Percentiles rank a stretch among this genome's conserved stretches.
Evolutionary conservation across 495 filamentous ascomycete genomes (phyloP).

Genomic region (Aspergillus coremiiformis): DNA sequence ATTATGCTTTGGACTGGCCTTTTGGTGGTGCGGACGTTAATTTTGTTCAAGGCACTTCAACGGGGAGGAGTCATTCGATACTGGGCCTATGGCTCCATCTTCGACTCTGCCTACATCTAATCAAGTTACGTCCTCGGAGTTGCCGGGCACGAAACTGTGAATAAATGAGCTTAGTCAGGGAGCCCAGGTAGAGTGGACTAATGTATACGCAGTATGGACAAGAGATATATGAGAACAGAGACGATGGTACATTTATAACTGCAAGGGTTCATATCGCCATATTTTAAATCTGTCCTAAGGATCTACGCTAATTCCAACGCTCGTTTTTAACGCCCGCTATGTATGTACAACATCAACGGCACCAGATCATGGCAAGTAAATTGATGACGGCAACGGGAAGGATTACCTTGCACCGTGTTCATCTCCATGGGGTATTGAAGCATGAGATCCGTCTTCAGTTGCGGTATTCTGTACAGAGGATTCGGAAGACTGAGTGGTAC

Average conservation of each 20-base stretch:
- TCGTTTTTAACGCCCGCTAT: neutral
- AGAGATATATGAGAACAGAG: neutral
- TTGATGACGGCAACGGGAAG: neutral
- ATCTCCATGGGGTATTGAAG: conserved; percentile 10
- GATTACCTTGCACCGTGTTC: conserved; percentile 1
- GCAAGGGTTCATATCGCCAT: neutral
- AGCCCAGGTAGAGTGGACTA: neutral
- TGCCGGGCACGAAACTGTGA: conserved; percentile 12
- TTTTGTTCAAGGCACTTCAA: conserved; percentile 54
- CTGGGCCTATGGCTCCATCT: conserved; percentile 31
- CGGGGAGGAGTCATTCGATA: conserved; percentile 65
- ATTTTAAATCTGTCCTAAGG: neutral
- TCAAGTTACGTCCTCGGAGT: neutral
- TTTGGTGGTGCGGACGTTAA: conserved; percentile 7
- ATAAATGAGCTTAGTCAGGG: neutral
- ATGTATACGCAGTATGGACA: neutral
- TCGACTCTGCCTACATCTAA: conserved; percentile 7
- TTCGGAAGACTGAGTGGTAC: neutral
- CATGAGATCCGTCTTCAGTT: neutral
- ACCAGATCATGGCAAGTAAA: neutral
- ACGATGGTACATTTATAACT: neutral
- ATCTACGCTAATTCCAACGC: neutral
- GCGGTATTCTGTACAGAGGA: neutral
- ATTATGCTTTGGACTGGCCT: neutral
- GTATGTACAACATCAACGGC: conserved; percentile 1